These are phyloP conservation scores for Fusarium algeriense DNA, from an alignment of 2,329 filamentous ascomycete species.

Conservation along the genomic window DNA sequence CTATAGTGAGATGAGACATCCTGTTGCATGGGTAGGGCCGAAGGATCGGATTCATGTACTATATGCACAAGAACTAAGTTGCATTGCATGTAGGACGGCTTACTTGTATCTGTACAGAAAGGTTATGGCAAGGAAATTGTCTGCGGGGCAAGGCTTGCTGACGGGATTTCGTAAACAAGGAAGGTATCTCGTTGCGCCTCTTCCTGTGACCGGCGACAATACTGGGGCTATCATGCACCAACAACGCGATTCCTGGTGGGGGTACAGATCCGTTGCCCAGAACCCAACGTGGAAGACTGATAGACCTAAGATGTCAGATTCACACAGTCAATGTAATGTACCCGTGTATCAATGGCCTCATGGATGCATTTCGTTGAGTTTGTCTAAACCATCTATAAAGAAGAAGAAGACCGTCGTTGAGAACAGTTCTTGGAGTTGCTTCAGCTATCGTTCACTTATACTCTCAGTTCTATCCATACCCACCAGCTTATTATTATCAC, in stretches of 20 bases:
- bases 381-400: background rate
- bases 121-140: background rate
- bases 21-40: background rate
- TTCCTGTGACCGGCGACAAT: background rate
- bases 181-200: background rate
- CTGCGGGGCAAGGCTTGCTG: background rate
- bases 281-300: background rate
- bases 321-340: background rate
- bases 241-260: background rate
- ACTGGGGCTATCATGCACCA: background rate
- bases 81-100: background rate
- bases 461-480: background rate
- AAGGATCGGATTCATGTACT: background rate
- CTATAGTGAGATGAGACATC: background rate
- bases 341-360: background rate
- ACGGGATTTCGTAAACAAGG: background rate
- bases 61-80: background rate
- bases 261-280: background rate
- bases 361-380: background rate
- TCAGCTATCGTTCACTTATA: background rate
- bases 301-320: background rate
- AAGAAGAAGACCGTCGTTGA: background rate
- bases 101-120: background rate
- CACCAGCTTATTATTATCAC: background rate
- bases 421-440: background rate